Base-by-base conservation (phyloP, 495 filamentous ascomycete species). In the Lichenothelia convexa region DNA sequence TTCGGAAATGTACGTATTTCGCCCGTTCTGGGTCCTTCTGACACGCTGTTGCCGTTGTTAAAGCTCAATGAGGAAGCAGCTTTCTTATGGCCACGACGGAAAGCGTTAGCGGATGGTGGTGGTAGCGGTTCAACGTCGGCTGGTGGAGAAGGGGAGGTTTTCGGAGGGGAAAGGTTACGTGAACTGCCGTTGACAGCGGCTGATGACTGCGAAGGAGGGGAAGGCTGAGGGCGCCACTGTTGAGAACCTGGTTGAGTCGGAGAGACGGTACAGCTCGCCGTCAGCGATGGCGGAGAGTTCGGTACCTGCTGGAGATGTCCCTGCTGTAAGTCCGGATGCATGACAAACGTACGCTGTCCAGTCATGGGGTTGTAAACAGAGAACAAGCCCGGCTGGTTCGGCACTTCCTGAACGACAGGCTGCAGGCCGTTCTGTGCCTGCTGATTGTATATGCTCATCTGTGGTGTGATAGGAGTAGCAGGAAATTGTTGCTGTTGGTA, bases 81-180 rank as follows among this genome's bases (percentile, higher is more conserved):
- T 68, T 93, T 94, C 59, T 85, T 84, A 59, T 95, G 85, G 21
- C 81, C 78, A 39, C 83, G 80, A 38, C 86, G 86, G 61, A 93
- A 93, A 12, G 82, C 79, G 45, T 78, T 83, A 23, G 74, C 71
- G 34, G 80, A 83, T 39, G 80, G 80, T 3, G 78, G 80, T 21
- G 82, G 81, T 26, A 87, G 66, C 4, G 80, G 78, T 31, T 66
- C 63, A 11, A 75, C 66, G 31, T 86, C 78, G 27, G 62, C 57
- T 5, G 71, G 70, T 1, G 65, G 71, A 38, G 58, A 73, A 44
- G 57, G 68, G 42, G 57, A 71, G 57, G 73, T 68, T 55, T 75
- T 78, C 2, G 79, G 80, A 33, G 82, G 80, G 23, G 80, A 77
- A 38, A 67, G 64, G 42, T 67, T 70, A 51, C 71, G 69, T 41